These are phyloP conservation scores for Dispira parvispora DNA, from an alignment of 192 early-diverging fungal genomes.

Conservation along the genomic window DNA sequence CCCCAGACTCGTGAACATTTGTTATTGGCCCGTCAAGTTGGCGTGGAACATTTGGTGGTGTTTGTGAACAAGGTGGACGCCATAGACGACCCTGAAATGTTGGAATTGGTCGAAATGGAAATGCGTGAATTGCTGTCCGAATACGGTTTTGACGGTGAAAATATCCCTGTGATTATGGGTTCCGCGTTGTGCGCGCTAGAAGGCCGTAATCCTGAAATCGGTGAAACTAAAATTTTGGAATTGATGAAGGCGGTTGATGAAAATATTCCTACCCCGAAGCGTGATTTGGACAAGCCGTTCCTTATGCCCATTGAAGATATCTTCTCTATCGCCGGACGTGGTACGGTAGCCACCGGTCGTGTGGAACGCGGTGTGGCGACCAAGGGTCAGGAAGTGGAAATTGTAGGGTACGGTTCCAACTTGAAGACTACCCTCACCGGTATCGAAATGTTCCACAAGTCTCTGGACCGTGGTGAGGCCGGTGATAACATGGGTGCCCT, in stretches of 20 bases:
- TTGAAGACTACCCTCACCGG: conserved; percentile 92
- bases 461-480: conserved; percentile 90
- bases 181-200: conserved; percentile 93
- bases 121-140: conserved; percentile 86
- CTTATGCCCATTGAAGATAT: conserved; percentile 98
- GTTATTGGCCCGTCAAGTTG: conserved; percentile 90
- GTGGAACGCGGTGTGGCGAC: conserved; percentile 84
- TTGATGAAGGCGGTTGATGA: conserved; percentile 86
- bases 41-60: conserved; percentile 81
- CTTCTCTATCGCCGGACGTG: conserved; percentile 95
- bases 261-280: conserved; percentile 76
- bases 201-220: conserved; percentile 76
- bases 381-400: conserved; percentile 92
- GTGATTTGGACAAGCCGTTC: conserved; percentile 97
- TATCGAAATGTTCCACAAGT: conserved; percentile 99
- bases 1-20: conserved; percentile 98
- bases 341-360: conserved; percentile 89
- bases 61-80: conserved; percentile 99
- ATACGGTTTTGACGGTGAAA: conserved; percentile 88
- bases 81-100: conserved; percentile 90
- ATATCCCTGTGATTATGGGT: conserved; percentile 78
- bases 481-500: conserved; percentile 98
- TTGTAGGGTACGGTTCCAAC: conserved; percentile 81
- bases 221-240: conserved; percentile 66
- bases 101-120: conserved; percentile 98